phyloP scores from a whole-genome alignment of 352 stramenopile species.

The Peronospora belbahrii region DNA sequence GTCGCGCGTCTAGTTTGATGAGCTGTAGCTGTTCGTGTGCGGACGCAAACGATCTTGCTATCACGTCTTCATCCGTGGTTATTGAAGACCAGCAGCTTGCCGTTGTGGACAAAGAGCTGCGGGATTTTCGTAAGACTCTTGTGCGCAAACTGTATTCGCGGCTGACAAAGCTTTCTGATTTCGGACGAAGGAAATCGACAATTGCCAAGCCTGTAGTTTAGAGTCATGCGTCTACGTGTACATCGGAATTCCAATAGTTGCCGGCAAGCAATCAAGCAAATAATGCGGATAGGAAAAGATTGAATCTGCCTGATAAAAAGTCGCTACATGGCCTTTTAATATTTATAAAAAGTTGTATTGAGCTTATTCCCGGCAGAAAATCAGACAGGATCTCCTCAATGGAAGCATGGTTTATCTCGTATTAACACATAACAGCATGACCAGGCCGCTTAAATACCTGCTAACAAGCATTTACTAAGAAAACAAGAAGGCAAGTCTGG shows the following conservation, averaged over 20 bases:
- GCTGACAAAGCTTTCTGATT: constrained; percentile 37
- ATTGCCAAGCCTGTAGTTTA: constrained; percentile 8
- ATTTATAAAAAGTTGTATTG: constrained; percentile 24
- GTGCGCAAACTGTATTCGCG: constrained; percentile 48
- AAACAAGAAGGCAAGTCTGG: constrained; percentile 4
- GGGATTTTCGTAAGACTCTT: constrained; percentile 53
- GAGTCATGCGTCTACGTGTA: constrained; percentile 8
- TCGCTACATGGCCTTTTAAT: constrained; percentile 6
- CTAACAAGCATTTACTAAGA: constrained; percentile 18
- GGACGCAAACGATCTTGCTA: constrained; percentile 32
- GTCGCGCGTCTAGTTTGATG: constrained; percentile 28
- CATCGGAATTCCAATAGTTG: constrained; percentile 20
- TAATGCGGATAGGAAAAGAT: constrained; percentile 7
- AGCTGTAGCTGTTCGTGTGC: constrained; percentile 43
- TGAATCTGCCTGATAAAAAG: not conserved
- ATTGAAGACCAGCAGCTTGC: constrained; percentile 65
- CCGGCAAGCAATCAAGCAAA: not conserved
- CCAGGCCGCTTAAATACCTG: constrained; percentile 1
- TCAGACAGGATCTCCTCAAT: too few species aligned
- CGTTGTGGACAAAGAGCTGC: constrained; percentile 57
- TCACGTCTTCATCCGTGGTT: constrained; percentile 37
- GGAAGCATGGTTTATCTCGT: too few species aligned
- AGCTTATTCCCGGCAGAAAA: not conserved
- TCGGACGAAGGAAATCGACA: constrained; percentile 24
- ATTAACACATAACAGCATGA: too few species aligned